Evolutionary conservation across 495 filamentous ascomycete species (phyloP), one percentile per base, ranked within the genome.

Genomic region (Aspergillus carlsbadensis): DNA sequence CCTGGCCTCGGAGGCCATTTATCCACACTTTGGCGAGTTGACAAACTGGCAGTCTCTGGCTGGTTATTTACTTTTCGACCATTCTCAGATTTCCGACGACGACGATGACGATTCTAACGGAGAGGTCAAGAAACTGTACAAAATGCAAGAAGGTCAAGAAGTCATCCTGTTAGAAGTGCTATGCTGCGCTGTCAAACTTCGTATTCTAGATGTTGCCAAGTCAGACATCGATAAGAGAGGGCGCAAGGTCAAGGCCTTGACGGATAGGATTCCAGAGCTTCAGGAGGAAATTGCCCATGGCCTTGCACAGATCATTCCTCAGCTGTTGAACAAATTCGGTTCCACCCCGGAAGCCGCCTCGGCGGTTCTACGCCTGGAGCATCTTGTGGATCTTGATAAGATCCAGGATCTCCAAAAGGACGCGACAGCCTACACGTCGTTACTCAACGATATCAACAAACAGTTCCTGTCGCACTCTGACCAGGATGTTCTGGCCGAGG

Each of bases 401-500:
- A 94, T 96, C 67, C 87, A 94, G 65, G 90, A 96, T 63, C 76
- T 98, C 11, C 87, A 92, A 18, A 90, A 96, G 67, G 89, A 92
- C 62, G 85, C 88, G 1, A 85, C 89, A 0, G 87, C 87, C 0
- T 96, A 95, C 69, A 81, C 81, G 0, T 83, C 90, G 13, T 72
- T 98, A 18, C 77, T 98, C 1, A 94, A 96, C 58, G 93, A 98
- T 60, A 93, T 98, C 63, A 91, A 89, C 60, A 88, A 87, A 56
- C 94, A 98, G 65, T 98, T 98, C 70, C 82, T 92, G 43, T 86
- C 91, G 0, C 94, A 98, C 64, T 88, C 89, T 5, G 88, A 96
- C 60, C 84, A 89, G 45, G 81, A 83, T 36, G 92, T 98, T 6
- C 76, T 98, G n/a, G 81, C 83, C 6, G 91, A 96, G 69, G 92